Percentiles rank a stretch among this genome's conserved stretches.
Conservation (phyloP, 495 filamentous ascomycete species). For the Platismatia glauca region DNA sequence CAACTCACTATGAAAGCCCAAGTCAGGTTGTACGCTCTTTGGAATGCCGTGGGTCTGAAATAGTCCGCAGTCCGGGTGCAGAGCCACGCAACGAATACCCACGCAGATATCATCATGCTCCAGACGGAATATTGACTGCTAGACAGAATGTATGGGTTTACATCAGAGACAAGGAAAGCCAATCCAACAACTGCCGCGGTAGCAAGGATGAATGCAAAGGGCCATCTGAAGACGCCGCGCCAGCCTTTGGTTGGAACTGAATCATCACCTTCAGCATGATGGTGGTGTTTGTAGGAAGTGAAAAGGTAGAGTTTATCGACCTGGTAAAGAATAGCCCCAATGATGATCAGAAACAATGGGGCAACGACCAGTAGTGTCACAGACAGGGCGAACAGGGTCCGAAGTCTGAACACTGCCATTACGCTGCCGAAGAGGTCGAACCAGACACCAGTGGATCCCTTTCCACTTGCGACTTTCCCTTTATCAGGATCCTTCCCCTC, state of each 20-base stretch:
- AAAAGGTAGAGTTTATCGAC: constrained; percentile 78
- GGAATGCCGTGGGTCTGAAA: constrained; percentile 76
- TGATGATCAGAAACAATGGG: constrained; percentile 58
- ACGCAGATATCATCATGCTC: constrained; percentile 78
- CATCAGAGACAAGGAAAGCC: constrained; percentile 65
- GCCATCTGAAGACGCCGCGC: constrained; percentile 76
- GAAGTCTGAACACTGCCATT: constrained; percentile 70
- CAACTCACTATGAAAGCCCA: constrained; percentile 76
- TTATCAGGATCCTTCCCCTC: constrained; percentile 50
- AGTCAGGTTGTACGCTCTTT: constrained; percentile 67
- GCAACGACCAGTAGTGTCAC: constrained; percentile 71
- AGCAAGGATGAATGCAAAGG: constrained; percentile 62
- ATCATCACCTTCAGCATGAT: constrained; percentile 49
- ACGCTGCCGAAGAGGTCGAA: constrained; percentile 83
- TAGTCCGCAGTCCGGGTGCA: constrained; percentile 73
- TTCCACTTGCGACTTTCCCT: constrained; percentile 56
- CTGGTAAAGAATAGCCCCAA: constrained; percentile 57
- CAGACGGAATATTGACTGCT: constrained; percentile 77
- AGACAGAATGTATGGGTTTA: constrained; percentile 83
- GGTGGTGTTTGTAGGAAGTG: constrained; percentile 48
- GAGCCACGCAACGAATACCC: constrained; percentile 74
- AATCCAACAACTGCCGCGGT: constrained; percentile 60
- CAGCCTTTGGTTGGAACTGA: constrained; percentile 60
- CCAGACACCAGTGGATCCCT: constrained; percentile 71
- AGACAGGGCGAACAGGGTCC: constrained; percentile 79